Percentiles rank a stretch among this genome's conserved stretches.
Evolutionary conservation across 1,284 basidiomycete genomes (phyloP).

Genomic region (Trichosporon faecale): DNA sequence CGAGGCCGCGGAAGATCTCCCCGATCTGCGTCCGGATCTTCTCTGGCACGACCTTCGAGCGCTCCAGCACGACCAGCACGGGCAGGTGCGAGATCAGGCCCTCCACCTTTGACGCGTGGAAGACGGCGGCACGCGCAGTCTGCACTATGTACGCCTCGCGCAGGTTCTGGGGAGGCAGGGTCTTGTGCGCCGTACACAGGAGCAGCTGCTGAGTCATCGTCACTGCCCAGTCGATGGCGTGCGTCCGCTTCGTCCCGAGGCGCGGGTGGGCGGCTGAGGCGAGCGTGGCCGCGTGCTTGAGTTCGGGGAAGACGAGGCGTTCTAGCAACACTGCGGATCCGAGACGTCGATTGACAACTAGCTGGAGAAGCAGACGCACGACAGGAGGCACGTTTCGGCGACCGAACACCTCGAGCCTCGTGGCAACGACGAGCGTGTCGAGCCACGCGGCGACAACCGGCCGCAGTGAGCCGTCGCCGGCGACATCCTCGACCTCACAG

Average conservation of each 20-base stretch:
- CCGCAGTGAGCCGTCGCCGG: constrained; percentile 25
- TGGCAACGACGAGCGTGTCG: constrained; percentile 19
- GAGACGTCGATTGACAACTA: constrained; percentile 35
- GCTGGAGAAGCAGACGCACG: constrained; percentile 32
- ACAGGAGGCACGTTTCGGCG: constrained; percentile 23
- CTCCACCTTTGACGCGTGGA: constrained; percentile 34
- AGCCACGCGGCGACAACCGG: constrained; percentile 31
- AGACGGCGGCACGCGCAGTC: constrained; percentile 37
- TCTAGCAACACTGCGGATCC: constrained; percentile 35
- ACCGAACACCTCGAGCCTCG: constrained; percentile 30
- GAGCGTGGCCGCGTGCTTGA: constrained; percentile 35
- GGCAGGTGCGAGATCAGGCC: constrained; percentile 44
- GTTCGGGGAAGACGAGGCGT: constrained; percentile 34
- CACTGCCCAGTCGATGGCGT: constrained; percentile 35
- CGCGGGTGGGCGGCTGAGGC: constrained; percentile 29
- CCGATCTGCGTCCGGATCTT: constrained; percentile 29
- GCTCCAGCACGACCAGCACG: constrained; percentile 40
- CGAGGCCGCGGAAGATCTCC: constrained; percentile 34
- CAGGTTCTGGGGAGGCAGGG: constrained; percentile 38
- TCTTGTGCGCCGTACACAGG: constrained; percentile 31
- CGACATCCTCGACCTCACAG: constrained; percentile 29
- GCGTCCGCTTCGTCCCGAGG: constrained; percentile 31
- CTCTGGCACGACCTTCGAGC: constrained; percentile 29
- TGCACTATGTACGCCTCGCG: constrained; percentile 40
- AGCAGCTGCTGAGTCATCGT: constrained; percentile 41